Evolutionary conservation across 345 rosid genomes (phyloP).

Genomic region (Cardamine chenopodiifolia): DNA sequence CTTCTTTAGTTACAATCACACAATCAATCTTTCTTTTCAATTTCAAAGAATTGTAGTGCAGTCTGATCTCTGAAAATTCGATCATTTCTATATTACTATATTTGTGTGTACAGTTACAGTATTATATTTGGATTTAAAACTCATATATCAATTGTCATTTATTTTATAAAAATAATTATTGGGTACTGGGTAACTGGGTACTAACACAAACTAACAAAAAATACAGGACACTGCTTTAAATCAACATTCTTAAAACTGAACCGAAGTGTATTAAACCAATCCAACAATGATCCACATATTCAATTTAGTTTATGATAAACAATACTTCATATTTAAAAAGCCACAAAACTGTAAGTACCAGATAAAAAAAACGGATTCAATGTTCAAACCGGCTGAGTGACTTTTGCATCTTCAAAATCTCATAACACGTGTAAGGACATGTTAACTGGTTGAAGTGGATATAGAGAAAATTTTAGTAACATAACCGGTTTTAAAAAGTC

Average conservation of each 20-base stretch:
- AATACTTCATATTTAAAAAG: background rate
- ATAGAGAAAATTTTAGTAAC: background rate
- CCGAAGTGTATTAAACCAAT: background rate
- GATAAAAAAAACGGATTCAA: background rate
- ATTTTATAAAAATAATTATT: conserved; percentile 3
- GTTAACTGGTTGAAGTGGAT: background rate
- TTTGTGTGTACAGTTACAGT: too few species aligned
- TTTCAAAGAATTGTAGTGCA: too few species aligned
- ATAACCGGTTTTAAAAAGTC: background rate
- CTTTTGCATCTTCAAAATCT: background rate
- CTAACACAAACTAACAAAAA: conserved; percentile 33
- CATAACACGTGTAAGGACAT: background rate
- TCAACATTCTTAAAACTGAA: conserved; percentile 14
- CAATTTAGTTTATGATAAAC: background rate
- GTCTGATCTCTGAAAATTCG: too few species aligned
- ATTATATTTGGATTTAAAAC: too few species aligned
- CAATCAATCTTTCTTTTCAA: too few species aligned
- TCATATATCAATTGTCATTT: too few species aligned
- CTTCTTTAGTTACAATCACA: too few species aligned
- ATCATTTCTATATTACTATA: too few species aligned
- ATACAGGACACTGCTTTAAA: conserved; percentile 26
- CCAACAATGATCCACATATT: conserved; percentile 21
- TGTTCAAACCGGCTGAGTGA: background rate
- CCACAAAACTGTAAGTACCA: background rate
- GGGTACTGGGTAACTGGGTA: too few species aligned